These are phyloP conservation scores for Cutaneotrichosporon sp. DNA, from an alignment of 1,284 basidiomycete species.

Conservation along the genomic window DNA sequence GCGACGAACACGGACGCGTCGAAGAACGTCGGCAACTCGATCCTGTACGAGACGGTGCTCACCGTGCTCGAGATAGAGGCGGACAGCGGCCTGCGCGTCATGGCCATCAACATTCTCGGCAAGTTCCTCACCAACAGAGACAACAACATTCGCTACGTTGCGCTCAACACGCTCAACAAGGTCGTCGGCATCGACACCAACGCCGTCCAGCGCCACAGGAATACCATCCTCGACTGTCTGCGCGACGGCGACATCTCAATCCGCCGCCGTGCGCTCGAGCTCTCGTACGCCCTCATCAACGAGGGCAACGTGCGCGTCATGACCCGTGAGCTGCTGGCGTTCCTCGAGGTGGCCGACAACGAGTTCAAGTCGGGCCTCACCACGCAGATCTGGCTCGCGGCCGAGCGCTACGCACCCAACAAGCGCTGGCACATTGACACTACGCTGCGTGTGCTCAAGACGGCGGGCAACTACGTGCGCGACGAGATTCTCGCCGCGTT, in stretches of 20 bases:
- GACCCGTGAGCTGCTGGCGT: conserved; percentile 88
- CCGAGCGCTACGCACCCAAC: conserved; percentile 95
- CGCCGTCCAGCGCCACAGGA: conserved; percentile 96
- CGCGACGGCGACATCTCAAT: conserved; percentile 99
- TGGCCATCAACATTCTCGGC: conserved; percentile 99
- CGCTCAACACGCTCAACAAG: conserved; percentile 97
- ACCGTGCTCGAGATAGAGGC: conserved; percentile 99
- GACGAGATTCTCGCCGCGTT: conserved; percentile 96
- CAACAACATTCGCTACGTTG: conserved; percentile 99
- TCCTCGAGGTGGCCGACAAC: conserved; percentile 97
- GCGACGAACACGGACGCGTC: conserved; percentile 98
- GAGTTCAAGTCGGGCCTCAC: conserved; percentile 99
- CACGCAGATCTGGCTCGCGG: conserved; percentile 93
- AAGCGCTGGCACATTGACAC: conserved; percentile 99
- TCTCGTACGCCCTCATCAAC: conserved; percentile 97
- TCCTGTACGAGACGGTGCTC: conserved; percentile 96
- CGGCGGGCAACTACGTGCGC: conserved; percentile 98
- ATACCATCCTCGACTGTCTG: conserved; percentile 97
- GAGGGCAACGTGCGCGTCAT: conserved; percentile 92
- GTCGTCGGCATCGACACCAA: conserved; percentile 98
- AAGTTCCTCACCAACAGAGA: conserved; percentile 98
- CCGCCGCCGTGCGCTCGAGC: conserved; percentile 89
- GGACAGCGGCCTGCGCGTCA: conserved; percentile 90
- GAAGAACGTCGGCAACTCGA: conserved; percentile 98
- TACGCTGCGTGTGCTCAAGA: conserved; percentile 84